Base-by-base conservation (phyloP, 2,329 filamentous ascomycete species). In the Cytospora schulzeri region DNA sequence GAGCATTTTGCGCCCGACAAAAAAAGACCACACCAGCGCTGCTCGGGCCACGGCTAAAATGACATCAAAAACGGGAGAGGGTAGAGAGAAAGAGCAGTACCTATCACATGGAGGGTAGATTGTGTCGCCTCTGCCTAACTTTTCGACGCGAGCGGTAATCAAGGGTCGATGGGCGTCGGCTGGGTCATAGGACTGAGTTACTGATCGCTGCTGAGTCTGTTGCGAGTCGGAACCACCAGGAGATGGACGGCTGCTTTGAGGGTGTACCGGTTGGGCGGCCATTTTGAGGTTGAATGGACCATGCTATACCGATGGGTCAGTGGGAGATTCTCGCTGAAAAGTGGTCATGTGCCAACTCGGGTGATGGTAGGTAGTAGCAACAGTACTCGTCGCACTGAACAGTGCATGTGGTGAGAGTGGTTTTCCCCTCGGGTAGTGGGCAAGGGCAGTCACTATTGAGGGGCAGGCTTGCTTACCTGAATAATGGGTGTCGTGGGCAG, bases 51-150 rank as follows among this genome's bases (percentile, higher is more conserved):
- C 9, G 12, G 33, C 33, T 12, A 12, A 35, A 15, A 15, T 12
- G 33, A 15, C n/a, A 14, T 35, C 12, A 12, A 12, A 12, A 35
- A 12, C 2, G 33, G 14, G 33, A 12, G 15, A 35, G 14, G n/a
- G 11, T 6, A 24, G 4, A 24, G 8, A n/a, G n/a, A 14, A 24
- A 48, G n/a, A 24, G 52, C 52, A 50, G 29, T 54, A 62, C 41
- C 92, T 83, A 73, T 96, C 93, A 73, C 92, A 96, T 0, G 92
- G 91, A 12, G 92, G 93, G n/a, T 86, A 77, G 57, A 96, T 91
- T 7, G 85, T 80, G 62, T 92, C 90, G 4, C 91, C 91, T 56
- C 91, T 88, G 56, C 84, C 81, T 4, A 96, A 77, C 58, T 87
- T 87, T 70, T 96, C 92, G 77, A 94, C 91, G 65, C 88, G 86